Conservation (phyloP, 176 grass and related monocot genomes). For the Chloris gayana region DNA sequence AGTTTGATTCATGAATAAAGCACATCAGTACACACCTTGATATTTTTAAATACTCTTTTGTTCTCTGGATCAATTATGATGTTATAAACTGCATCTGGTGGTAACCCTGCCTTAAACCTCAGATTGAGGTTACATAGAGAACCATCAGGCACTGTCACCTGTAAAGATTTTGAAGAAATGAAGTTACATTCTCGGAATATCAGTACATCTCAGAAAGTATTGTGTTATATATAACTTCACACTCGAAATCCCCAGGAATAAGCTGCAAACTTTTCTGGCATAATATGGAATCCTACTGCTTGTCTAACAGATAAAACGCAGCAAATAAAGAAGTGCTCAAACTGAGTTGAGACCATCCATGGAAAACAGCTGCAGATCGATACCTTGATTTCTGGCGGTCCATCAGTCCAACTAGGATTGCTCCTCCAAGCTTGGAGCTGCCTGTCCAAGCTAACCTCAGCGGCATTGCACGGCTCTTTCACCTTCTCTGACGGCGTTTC, state of each 20-base stretch:
- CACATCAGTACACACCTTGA: conserved; percentile 59
- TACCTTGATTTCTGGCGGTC: conserved; percentile 75
- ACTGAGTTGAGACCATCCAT: not conserved
- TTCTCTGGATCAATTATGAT: conserved; percentile 87
- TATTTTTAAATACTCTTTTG: conserved; percentile 96
- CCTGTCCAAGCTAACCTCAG: conserved; percentile 64
- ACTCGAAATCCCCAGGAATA: not conserved
- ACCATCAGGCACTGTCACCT: conserved; percentile 84
- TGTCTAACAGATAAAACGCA: not conserved
- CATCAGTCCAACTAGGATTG: conserved; percentile 71
- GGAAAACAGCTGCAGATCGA: not conserved
- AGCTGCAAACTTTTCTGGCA: not conserved
- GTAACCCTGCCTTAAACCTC: conserved; percentile 73
- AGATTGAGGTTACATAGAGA: conserved; percentile 92
- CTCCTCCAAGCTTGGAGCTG: conserved; percentile 76
- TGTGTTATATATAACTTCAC: not conserved
- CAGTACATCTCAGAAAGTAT: not conserved
- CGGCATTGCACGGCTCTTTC: conserved; percentile 26
- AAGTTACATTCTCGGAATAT: conserved; percentile 7
- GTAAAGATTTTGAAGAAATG: conserved; percentile 29
- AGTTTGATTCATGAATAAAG: not conserved
- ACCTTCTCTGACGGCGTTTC: conserved; percentile 17
- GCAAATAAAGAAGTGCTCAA: not conserved
- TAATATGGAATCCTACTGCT: not conserved
- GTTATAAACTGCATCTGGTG: conserved; percentile 92